These are phyloP conservation scores for Calonectria pauciramosa DNA, from an alignment of 2,329 filamentous ascomycete species.

Conservation along the genomic window DNA sequence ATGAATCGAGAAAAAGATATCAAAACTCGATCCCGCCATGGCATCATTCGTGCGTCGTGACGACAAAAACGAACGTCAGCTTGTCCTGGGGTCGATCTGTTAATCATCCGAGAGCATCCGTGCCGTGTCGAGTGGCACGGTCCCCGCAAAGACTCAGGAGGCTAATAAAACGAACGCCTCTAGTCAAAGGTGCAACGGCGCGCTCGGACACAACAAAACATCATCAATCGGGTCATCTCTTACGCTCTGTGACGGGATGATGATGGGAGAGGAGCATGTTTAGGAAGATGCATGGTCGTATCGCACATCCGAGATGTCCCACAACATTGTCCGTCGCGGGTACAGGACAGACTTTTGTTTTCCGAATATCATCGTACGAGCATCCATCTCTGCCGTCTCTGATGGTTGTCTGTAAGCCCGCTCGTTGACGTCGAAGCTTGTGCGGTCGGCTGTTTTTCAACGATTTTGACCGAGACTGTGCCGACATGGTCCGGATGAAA, in stretches of 20 bases:
- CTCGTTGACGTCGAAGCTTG: neutral
- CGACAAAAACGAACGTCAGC: neutral
- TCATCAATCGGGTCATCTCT: neutral
- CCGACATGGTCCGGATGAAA: neutral
- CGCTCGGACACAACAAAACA: neutral
- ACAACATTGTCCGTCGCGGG: neutral
- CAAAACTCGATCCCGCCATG: neutral
- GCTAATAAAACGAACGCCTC: neutral
- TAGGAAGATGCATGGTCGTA: neutral
- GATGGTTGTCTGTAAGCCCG: neutral
- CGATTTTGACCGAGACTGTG: neutral
- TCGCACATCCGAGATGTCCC: neutral
- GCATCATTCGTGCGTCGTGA: neutral
- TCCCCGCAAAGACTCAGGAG: neutral
- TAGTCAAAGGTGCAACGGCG: slow-evolving; percentile 2
- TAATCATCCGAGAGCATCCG: neutral
- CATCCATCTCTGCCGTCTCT: neutral
- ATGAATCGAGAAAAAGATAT: neutral
- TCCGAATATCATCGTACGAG: neutral
- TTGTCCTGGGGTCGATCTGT: neutral
- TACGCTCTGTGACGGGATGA: neutral
- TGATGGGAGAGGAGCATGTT: neutral
- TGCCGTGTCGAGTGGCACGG: neutral
- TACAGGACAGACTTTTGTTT: neutral
- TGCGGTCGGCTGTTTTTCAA: neutral